Percentiles rank a stretch among this genome's conserved stretches.
These are phyloP conservation scores for Drechslera avenae DNA, from an alignment of 2,329 filamentous ascomycete genomes.

Conservation along the genomic window DNA sequence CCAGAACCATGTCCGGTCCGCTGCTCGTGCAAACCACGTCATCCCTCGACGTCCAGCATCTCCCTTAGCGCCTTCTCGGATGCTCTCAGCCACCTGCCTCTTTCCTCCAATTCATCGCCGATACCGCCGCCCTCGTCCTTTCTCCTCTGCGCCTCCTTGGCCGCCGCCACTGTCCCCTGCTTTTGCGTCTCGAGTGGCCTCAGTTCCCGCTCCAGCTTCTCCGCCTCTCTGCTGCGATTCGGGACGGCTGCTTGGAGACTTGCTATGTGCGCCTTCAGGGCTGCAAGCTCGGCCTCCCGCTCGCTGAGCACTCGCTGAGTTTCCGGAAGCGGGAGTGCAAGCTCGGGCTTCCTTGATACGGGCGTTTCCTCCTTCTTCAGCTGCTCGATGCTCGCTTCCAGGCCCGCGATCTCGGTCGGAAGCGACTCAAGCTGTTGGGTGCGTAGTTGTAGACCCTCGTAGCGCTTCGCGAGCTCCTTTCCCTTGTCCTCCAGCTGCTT, in stretches of 20 bases:
- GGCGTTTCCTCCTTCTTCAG: constrained; percentile 50
- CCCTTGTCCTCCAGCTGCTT: constrained; percentile 71
- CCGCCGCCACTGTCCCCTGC: constrained; percentile 67
- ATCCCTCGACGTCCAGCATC: constrained; percentile 62
- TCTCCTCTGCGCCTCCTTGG: constrained; percentile 71
- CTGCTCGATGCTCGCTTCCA: constrained; percentile 57
- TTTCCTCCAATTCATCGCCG: constrained; percentile 75
- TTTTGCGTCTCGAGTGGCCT: constrained; percentile 70
- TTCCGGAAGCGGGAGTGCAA: constrained; percentile 52
- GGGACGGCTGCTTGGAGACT: constrained; percentile 65
- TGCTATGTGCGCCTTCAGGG: constrained; percentile 52
- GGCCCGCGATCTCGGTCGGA: constrained; percentile 57
- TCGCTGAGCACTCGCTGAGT: constrained; percentile 49
- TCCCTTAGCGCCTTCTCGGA: constrained; percentile 67
- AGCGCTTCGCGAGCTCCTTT: constrained; percentile 62
- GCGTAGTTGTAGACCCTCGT: constrained; percentile 60
- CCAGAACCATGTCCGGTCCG: neutral
- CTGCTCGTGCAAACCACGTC: constrained; percentile 3
- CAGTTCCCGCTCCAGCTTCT: constrained; percentile 70
- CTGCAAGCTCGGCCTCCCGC: constrained; percentile 50
- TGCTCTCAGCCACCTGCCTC: constrained; percentile 74
- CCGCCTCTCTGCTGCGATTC: constrained; percentile 69
- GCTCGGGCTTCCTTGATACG: constrained; percentile 46
- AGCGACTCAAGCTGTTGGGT: constrained; percentile 57
- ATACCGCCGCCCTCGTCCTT: constrained; percentile 69